Conservation (phyloP, 805 yeast species). For the Metschnikowia amazonensis region DNA sequence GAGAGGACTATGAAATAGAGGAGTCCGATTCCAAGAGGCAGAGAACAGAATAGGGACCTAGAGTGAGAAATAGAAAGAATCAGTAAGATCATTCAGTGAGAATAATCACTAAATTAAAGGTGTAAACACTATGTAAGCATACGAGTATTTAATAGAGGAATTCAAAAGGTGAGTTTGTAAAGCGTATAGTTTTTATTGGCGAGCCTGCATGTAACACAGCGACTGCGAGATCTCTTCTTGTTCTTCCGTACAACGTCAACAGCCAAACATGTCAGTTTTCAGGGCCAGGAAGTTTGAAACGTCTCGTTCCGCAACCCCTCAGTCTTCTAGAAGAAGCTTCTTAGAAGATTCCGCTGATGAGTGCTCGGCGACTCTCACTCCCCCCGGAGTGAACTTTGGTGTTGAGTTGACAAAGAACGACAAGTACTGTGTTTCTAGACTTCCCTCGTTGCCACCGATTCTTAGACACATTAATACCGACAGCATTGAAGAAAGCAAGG, state of each 20-base stretch:
- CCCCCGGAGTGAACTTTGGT: neutral
- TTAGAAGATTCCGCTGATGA: neutral
- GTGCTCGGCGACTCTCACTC: constrained; percentile 2
- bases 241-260: neutral
- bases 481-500: neutral
- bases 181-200: neutral
- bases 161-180: no score
- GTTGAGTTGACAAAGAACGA: constrained; percentile 55
- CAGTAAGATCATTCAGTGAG: no score
- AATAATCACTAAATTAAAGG: no score
- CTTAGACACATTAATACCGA: constrained; percentile 14
- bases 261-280: constrained; percentile 3
- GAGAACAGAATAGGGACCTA: constrained; percentile 21
- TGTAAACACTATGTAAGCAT: no score
- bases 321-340: neutral
- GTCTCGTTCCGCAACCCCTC: constrained; percentile 3
- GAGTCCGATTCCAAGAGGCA: constrained; percentile 33
- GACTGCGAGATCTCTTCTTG: constrained; percentile 2
- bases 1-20: constrained; percentile 47
- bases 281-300: constrained; percentile 6
- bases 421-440: constrained; percentile 52
- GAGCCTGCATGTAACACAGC: neutral
- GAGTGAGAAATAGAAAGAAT: neutral
- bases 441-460: constrained; percentile 53
- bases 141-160: no score